phyloP scores from a whole-genome alignment of 202 grass and related monocot genomes.

The Miscanthus sacchariflorus region DNA sequence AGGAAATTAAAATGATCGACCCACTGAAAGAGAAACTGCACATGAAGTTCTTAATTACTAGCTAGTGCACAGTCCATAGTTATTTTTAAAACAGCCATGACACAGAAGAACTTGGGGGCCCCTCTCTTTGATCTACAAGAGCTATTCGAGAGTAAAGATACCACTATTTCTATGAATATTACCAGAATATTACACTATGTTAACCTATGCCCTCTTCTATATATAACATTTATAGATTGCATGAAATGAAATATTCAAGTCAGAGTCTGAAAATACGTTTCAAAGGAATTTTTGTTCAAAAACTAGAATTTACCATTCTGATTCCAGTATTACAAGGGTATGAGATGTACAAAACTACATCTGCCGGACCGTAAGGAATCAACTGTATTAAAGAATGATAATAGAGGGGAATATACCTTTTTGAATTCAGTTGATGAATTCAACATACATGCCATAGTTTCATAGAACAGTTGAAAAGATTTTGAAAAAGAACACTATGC shows the following conservation, averaged over 20 bases:
- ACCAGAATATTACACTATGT: background rate
- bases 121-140: too few relatives aligned
- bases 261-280: background rate
- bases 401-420: background rate
- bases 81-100: background rate
- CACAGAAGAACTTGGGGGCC: background rate
- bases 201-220: background rate
- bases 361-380: background rate
- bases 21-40: background rate
- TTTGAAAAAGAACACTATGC: background rate
- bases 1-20: slow-evolving; percentile 23
- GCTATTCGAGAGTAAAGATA: background rate
- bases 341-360: background rate
- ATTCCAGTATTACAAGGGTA: background rate
- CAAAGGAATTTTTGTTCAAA: background rate
- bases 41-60: background rate
- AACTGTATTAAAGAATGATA: background rate
- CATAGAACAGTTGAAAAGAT: background rate
- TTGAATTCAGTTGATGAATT: slow-evolving; percentile 9
- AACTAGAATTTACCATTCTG: background rate
- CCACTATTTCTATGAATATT: background rate
- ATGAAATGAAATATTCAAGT: background rate
- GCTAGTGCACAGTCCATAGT: background rate
- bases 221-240: background rate
- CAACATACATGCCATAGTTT: background rate